A percentile compares a stretch with the other conserved stretches of the same genome.
phyloP scores from a whole-genome alignment of 441 rosid species.

The Erodium moschatum region DNA sequence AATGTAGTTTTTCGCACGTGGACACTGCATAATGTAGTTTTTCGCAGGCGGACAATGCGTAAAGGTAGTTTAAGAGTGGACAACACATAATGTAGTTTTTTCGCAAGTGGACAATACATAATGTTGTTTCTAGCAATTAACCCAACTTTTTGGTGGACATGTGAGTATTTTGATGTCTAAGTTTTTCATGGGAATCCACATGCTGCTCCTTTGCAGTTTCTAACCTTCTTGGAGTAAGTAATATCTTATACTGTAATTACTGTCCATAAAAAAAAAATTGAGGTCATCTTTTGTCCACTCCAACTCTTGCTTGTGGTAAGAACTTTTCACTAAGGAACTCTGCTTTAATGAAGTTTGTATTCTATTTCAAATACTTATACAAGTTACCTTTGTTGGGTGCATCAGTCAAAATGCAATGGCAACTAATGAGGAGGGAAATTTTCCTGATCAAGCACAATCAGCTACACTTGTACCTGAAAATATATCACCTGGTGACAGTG shows the following conservation, averaged over 20 bases:
- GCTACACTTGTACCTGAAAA: slow-evolving; percentile 42
- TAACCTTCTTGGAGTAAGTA: background rate
- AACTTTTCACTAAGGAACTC: background rate
- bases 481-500: slow-evolving; percentile 45
- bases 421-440: slow-evolving; percentile 45
- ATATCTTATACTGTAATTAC: background rate
- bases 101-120: too few relatives aligned
- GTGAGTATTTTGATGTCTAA: background rate
- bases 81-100: too few relatives aligned
- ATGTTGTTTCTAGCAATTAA: too few relatives aligned
- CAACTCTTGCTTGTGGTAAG: background rate
- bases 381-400: slow-evolving; percentile 24
- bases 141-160: background rate
- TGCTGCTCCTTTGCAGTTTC: background rate
- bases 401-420: slow-evolving; percentile 38
- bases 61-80: too few relatives aligned
- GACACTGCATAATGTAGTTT: too few relatives aligned
- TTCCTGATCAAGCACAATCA: slow-evolving; percentile 38
- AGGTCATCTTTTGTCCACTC: background rate
- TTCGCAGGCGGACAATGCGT: too few relatives aligned
- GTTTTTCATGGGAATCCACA: background rate
- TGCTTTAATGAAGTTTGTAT: slow-evolving; percentile 18
- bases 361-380: slow-evolving; percentile 1
- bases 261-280: background rate
- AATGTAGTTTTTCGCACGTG: too few relatives aligned